These are phyloP conservation scores for Ceratobasidium sp. DNA, from an alignment of 1,284 basidiomycete species.

Conservation along the genomic window DNA sequence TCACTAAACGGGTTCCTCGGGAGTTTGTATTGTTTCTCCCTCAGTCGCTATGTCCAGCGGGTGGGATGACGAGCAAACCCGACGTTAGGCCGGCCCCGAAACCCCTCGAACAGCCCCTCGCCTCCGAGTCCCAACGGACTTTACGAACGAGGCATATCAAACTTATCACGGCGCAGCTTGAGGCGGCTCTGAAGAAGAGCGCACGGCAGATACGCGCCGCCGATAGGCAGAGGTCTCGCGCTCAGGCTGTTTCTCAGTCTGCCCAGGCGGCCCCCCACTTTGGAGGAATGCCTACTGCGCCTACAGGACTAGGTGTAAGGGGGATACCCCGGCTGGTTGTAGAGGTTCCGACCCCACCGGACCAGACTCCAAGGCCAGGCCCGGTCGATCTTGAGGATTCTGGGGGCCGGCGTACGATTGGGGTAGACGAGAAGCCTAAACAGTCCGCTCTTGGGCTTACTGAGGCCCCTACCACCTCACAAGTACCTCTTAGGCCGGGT, in stretches of 20 bases:
- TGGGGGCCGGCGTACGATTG: constrained; percentile 26
- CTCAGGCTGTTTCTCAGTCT: neutral
- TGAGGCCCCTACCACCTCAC: neutral
- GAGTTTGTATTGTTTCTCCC: constrained; percentile 76
- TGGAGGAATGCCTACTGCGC: constrained; percentile 6
- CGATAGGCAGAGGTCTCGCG: constrained; percentile 26
- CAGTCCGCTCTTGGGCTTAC: constrained; percentile 46
- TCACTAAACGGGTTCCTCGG: constrained; percentile 62
- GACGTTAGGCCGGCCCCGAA: constrained; percentile 29
- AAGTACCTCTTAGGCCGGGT: constrained; percentile 44
- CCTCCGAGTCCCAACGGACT: constrained; percentile 57
- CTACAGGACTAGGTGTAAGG: neutral
- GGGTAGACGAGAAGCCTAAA: constrained; percentile 37
- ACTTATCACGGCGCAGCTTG: constrained; percentile 69
- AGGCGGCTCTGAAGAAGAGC: constrained; percentile 56
- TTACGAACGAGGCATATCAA: constrained; percentile 72
- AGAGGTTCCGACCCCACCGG: constrained; percentile 39
- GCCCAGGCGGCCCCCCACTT: neutral
- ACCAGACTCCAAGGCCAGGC: constrained; percentile 13
- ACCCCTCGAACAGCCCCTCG: constrained; percentile 44
- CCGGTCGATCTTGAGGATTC: constrained; percentile 40
- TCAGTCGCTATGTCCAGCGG: constrained; percentile 56
- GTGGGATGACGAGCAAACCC: constrained; percentile 31
- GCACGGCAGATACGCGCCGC: constrained; percentile 41
- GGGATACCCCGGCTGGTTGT: constrained; percentile 36